phyloP scores from a whole-genome alignment of 495 filamentous ascomycete genomes.

The Penicillium paradoxum region DNA sequence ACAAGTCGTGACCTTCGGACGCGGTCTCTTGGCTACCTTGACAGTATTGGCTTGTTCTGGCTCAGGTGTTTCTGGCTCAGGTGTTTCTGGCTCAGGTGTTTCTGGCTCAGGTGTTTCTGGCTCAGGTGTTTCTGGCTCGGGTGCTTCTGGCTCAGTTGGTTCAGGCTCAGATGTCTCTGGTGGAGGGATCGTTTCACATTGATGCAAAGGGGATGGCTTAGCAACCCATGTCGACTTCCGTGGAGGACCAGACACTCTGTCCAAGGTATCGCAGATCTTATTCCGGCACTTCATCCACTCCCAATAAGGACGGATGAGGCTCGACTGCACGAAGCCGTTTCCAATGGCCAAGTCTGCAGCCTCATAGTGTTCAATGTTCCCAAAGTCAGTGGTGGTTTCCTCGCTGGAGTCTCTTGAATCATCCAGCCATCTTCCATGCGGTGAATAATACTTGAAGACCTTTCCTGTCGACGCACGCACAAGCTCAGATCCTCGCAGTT shows the following conservation, averaged over 20 bases:
- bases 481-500: conserved; percentile 10
- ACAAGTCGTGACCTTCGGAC: neutral
- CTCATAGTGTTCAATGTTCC: neutral
- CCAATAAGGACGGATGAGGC: neutral
- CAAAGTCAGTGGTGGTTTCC: conserved; percentile 1
- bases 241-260: neutral
- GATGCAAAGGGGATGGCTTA: neutral
- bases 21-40: neutral
- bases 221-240: neutral
- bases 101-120: too few species aligned
- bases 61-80: neutral
- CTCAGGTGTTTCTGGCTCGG: too few species aligned
- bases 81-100: too few species aligned
- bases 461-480: conserved; percentile 13
- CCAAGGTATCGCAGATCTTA: neutral
- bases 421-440: conserved; percentile 23
- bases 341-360: neutral
- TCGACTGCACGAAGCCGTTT: conserved; percentile 16
- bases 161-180: too few species aligned
- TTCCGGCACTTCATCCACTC: neutral
- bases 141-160: too few species aligned
- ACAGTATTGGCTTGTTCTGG: too few species aligned
- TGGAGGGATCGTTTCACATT: neutral
- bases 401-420: conserved; percentile 1
- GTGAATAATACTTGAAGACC: conserved; percentile 24